phyloP scores from a whole-genome alignment of 768 basidiomycete genomes.

The Serendipita indica region DNA sequence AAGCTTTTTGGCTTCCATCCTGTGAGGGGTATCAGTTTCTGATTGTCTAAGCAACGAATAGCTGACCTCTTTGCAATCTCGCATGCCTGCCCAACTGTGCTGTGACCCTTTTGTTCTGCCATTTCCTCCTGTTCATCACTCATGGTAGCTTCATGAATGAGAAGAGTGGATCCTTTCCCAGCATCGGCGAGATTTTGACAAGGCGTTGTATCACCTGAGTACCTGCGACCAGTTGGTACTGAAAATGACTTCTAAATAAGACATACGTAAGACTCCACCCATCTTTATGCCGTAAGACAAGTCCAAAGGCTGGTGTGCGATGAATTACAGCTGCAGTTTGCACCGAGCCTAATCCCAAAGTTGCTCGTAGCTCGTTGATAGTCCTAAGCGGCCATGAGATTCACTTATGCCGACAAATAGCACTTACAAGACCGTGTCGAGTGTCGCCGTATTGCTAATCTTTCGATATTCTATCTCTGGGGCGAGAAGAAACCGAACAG shows the following conservation, averaged over 20 bases:
- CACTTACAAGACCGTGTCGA: too few species aligned
- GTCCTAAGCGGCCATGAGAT: background rate
- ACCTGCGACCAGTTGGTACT: conserved; percentile 36
- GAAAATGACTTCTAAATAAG: conserved; percentile 8
- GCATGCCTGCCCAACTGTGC: conserved; percentile 81
- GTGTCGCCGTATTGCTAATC: too few species aligned
- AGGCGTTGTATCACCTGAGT: conserved; percentile 84
- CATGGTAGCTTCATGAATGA: conserved; percentile 93
- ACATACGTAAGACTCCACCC: conserved; percentile 63
- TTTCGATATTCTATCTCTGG: background rate
- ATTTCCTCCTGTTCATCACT: conserved; percentile 66
- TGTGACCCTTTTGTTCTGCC: conserved; percentile 67
- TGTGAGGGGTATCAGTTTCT: conserved; percentile 20
- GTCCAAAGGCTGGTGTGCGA: conserved; percentile 56
- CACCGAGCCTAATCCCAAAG: conserved; percentile 43
- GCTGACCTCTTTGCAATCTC: conserved; percentile 53
- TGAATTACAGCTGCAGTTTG: conserved; percentile 61
- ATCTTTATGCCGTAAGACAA: conserved; percentile 47
- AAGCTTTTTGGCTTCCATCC: conserved; percentile 72
- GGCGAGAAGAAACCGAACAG: conserved; percentile 23
- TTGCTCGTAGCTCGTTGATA: background rate
- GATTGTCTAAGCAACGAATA: background rate
- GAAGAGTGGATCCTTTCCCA: conserved; percentile 53
- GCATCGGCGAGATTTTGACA: conserved; percentile 47
- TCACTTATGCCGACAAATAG: too few species aligned